Percentiles rank a stretch among this genome's conserved stretches.
Conservation (phyloP, 331 rosid genomes). For the Malus hybrid region DNA sequence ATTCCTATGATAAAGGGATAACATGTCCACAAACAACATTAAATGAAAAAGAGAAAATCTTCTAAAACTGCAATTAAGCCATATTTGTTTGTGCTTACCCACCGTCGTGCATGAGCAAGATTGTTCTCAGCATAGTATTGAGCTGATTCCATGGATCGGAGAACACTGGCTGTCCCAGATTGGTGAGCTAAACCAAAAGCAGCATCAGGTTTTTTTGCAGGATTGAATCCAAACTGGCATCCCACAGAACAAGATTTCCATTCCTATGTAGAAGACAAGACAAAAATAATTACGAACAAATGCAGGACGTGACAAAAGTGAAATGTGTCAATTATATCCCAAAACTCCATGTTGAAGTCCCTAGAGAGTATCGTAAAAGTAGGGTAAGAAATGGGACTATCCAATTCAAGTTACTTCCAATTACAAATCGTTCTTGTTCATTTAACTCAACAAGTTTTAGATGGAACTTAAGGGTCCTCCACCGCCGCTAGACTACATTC, state of each 20-base stretch:
- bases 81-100: slow-evolving; percentile 77
- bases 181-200: slow-evolving; percentile 46
- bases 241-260: slow-evolving; percentile 67
- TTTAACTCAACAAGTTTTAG: too few species aligned
- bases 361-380: not conserved
- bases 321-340: too few species aligned
- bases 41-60: not conserved
- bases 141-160: slow-evolving; percentile 89
- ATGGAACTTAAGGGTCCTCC: too few species aligned
- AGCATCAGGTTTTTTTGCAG: slow-evolving; percentile 47
- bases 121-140: slow-evolving; percentile 63
- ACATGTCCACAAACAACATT: not conserved
- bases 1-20: not conserved
- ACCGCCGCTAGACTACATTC: not conserved
- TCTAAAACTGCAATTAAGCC: slow-evolving; percentile 21
- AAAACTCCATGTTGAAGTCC: too few species aligned
- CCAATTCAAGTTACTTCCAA: too few species aligned
- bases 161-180: slow-evolving; percentile 49
- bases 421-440: too few species aligned
- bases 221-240: slow-evolving; percentile 55
- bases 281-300: not conserved
- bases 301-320: not conserved
- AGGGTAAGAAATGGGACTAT: too few species aligned
- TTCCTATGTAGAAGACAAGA: slow-evolving; percentile 34
- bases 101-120: slow-evolving; percentile 84